Evolutionary conservation across 176 grass and related monocot species (phyloP), one percentile per base, ranked within the genome.

Genomic region (Oryza nivara): DNA sequence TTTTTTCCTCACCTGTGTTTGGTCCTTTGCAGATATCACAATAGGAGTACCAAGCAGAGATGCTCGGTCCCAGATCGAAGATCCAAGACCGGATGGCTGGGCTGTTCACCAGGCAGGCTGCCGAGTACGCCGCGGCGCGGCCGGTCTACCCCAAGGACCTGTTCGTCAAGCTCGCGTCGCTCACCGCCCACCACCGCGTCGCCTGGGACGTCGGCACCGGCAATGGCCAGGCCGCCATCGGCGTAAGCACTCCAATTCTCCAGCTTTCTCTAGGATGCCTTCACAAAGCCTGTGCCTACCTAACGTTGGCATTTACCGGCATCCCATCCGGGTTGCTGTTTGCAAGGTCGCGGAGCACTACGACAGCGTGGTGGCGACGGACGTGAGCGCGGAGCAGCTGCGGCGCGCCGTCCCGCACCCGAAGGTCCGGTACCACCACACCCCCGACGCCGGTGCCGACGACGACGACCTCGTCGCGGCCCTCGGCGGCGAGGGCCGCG

Each of bases 161-260:
- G 54, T 89, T 82, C 54, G 3, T 32, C 48, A 87, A 87, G 74
- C 80, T 90, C 38, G 67, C 45, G 0, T 65, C 68, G 1, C 73
- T 93, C 38, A 90, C 91, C 32, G 4, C 88, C 2, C 68, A 88
- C 25, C 85, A 76, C 82, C 28, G 60, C n/a, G 45, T 75, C 9
- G 85, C 85, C 35, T 93, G 88, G 91, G 91, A 93, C 15, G 85
- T 80, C 19, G 82, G 91, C 72, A 93, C 91, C 11, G 91, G 91
- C 34, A 93, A 19, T 25, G 88, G 91, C 63, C 91, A 90, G 85
- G 91, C 81, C 15, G 88, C 91, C 58, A 32, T 90, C 40, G 22
- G 28, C 28, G 88, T 91, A 90, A 81, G 80, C 67, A 23, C 60
- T 75, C 28, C 17, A 20, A 22, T 38, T 38, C 0, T 54, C 72